Percentiles rank a stretch among this genome's conserved stretches.
Evolutionary conservation across 441 rosid genomes (phyloP).

Genomic region (Gossypium lobatum): DNA sequence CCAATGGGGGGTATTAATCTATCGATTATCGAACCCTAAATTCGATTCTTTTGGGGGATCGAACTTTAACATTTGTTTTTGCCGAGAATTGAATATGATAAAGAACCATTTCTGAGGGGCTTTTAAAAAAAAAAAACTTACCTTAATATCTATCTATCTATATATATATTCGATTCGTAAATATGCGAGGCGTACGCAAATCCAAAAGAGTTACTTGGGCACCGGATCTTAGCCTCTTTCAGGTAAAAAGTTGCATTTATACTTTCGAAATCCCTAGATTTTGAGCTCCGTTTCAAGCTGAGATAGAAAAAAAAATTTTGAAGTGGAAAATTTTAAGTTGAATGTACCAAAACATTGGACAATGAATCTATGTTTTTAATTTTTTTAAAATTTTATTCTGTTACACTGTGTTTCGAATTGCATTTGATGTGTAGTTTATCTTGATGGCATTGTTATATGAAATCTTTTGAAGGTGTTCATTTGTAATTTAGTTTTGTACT

Average conservation of each 20-base stretch:
- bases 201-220: slow-evolving; percentile 91
- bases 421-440: no score
- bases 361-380: slow-evolving; percentile 10
- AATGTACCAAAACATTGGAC: background rate
- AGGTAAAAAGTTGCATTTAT: slow-evolving; percentile 53
- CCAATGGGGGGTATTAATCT: slow-evolving; percentile 17
- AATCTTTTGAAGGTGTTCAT: no score
- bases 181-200: slow-evolving; percentile 74
- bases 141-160: background rate
- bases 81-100: slow-evolving; percentile 30
- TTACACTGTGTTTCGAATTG: no score
- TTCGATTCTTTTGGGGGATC: slow-evolving; percentile 15
- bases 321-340: background rate
- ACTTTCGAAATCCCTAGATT: slow-evolving; percentile 4
- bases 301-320: background rate
- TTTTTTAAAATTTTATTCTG: background rate
- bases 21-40: slow-evolving; percentile 10
- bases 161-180: slow-evolving; percentile 33
- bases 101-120: slow-evolving; percentile 6
- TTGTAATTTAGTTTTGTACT: no score
- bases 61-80: slow-evolving; percentile 4
- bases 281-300: slow-evolving; percentile 12
- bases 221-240: slow-evolving; percentile 86
- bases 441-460: no score
- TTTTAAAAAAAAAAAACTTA: background rate